phyloP scores from a whole-genome alignment of 805 yeast species.

The Lipomyces yamanashiensis region DNA sequence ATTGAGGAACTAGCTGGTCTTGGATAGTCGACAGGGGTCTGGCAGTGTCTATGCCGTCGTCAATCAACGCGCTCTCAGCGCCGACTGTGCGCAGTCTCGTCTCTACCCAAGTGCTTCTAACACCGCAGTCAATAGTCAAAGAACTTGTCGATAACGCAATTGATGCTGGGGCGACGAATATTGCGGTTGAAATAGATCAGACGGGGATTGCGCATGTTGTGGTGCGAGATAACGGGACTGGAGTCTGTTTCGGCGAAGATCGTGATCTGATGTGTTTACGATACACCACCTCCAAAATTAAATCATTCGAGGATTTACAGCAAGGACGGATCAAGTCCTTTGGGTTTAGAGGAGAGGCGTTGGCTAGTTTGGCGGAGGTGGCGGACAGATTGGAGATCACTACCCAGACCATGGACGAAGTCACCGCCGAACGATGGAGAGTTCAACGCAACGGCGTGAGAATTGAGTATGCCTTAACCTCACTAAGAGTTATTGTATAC shows the following conservation, averaged over 20 bases:
- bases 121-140: slow-evolving; percentile 31
- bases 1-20: not conserved
- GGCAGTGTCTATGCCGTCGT: not conserved
- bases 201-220: slow-evolving; percentile 23
- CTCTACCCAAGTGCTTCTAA: slow-evolving; percentile 25
- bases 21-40: not conserved
- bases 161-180: slow-evolving; percentile 37
- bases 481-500: slow-evolving; percentile 45
- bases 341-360: slow-evolving; percentile 87
- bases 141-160: slow-evolving; percentile 39
- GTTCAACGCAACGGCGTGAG: slow-evolving; percentile 54
- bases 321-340: slow-evolving; percentile 59
- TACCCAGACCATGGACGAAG: slow-evolving; percentile 60
- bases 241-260: slow-evolving; percentile 63
- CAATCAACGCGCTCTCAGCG: slow-evolving; percentile 22
- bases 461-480: slow-evolving; percentile 49
- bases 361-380: slow-evolving; percentile 83
- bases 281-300: slow-evolving; percentile 78
- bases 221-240: slow-evolving; percentile 77
- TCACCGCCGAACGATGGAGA: slow-evolving; percentile 66
- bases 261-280: slow-evolving; percentile 72
- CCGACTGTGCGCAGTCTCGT: slow-evolving; percentile 29
- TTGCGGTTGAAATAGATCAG: slow-evolving; percentile 29
- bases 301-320: slow-evolving; percentile 66
- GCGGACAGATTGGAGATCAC: slow-evolving; percentile 65